phyloP scores from a whole-genome alignment of 208 protist genomes.

The Vickermania ingenoplastis region DNA sequence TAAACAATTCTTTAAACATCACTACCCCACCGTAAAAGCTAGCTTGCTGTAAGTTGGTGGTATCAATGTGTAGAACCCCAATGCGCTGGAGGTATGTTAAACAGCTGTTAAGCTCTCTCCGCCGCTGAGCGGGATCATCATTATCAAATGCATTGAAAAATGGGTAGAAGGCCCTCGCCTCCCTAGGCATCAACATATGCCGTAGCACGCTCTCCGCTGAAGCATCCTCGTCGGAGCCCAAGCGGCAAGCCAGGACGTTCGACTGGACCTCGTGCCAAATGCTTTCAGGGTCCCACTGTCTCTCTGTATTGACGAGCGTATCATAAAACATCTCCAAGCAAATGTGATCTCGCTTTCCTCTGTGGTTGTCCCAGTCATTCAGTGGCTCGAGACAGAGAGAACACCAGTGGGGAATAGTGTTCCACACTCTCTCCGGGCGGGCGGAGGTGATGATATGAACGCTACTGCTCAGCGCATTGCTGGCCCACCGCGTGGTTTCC shows the following conservation, averaged over 20 bases:
- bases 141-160: slow-evolving; percentile 25
- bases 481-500: not conserved
- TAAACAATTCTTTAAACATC: slow-evolving; percentile 48
- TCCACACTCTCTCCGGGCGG: not conserved
- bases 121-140: slow-evolving; percentile 7
- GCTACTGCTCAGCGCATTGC: not conserved
- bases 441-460: not conserved
- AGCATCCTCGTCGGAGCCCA: not conserved
- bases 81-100: slow-evolving; percentile 13
- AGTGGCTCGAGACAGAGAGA: slow-evolving; percentile 59
- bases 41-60: slow-evolving; percentile 10
- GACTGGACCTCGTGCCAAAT: slow-evolving; percentile 33
- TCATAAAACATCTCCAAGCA: slow-evolving; percentile 65
- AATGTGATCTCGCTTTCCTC: slow-evolving; percentile 77
- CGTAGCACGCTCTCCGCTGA: not conserved
- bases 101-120: slow-evolving; percentile 16
- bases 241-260: slow-evolving; percentile 3
- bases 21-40: slow-evolving; percentile 34
- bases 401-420: slow-evolving; percentile 23
- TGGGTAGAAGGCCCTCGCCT: too few relatives aligned
- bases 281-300: slow-evolving; percentile 21
- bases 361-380: slow-evolving; percentile 59
- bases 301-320: slow-evolving; percentile 18
- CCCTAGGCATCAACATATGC: too few relatives aligned
- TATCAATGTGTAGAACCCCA: slow-evolving; percentile 32